Conservation (phyloP, 306 rosid species). For the Fragaria ananassa region DNA sequence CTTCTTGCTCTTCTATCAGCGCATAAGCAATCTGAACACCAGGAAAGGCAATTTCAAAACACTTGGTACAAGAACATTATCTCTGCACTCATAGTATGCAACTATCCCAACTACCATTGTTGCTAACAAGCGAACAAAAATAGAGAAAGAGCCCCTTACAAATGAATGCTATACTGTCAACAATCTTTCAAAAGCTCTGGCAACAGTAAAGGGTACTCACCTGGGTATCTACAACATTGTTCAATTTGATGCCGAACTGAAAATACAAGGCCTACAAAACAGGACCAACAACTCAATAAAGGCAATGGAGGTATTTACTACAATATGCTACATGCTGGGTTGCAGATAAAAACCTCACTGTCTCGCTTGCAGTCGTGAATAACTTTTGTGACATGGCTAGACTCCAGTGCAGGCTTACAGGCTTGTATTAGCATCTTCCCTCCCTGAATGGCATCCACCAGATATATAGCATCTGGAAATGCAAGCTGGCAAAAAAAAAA, state of each 20-base stretch:
- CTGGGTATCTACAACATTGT: slow-evolving; percentile 98
- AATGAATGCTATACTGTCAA: neutral
- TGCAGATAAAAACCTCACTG: slow-evolving; percentile 68
- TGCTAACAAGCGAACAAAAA: neutral
- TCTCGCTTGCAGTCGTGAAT: slow-evolving; percentile 99
- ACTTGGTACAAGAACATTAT: neutral
- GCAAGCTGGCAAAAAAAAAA: slow-evolving; percentile 62
- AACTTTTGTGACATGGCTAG: slow-evolving; percentile 81
- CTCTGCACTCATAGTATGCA: neutral
- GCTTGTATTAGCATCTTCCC: slow-evolving; percentile 76
- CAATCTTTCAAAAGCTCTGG: neutral
- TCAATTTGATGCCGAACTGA: slow-evolving; percentile 96
- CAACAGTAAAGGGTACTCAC: slow-evolving; percentile 37
- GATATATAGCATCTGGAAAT: slow-evolving; percentile 86
- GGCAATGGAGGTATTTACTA: neutral
- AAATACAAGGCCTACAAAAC: slow-evolving; percentile 79
- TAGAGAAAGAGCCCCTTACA: neutral
- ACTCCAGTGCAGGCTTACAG: slow-evolving; percentile 99
- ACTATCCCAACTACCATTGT: slow-evolving; percentile 6
- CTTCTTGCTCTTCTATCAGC: slow-evolving; percentile 94
- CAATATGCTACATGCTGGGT: slow-evolving; percentile 7
- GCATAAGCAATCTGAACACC: slow-evolving; percentile 79
- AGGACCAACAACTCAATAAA: slow-evolving; percentile 24
- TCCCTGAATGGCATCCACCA: slow-evolving; percentile 88
- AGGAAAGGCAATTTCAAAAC: slow-evolving; percentile 18